Evolutionary conservation across 176 grass and related monocot genomes (phyloP), one percentile per base, ranked within the genome.

Genomic region (Phragmites australis): DNA sequence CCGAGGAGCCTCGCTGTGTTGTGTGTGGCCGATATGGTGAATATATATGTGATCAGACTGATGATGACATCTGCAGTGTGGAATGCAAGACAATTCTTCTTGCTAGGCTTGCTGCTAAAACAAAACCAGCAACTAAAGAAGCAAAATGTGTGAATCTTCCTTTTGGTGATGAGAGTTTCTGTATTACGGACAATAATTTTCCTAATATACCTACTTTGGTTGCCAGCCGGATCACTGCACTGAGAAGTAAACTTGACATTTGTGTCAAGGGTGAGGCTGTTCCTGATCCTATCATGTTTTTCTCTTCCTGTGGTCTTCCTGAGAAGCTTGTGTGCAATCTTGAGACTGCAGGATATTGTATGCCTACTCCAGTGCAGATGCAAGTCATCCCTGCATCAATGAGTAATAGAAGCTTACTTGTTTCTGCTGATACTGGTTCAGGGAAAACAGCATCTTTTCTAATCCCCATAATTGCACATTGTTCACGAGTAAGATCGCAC

Each of bases 391-490:
- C 96, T 91, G 83, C 90, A 54, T 83, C 96, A 84, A 77, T 99
- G 31, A 78, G 59, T 57, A 76, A 85, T 26, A 93, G 87, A 86
- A 93, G 86, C 86, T 67, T 93, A 82, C 92, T 95, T 87, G 96
- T 99, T 65, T 93, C 96, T 75, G 88, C 92, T 64, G 84, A 89
- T 50, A 95, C 92, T 88, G 88, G 88, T 80, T 95, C 90, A 51
- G 88, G 96, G 37, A 99, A 95, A 86, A 95, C 92, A 44, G 88
- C 82, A 82, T 91, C 88, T 79, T 99, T 84, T 95, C 90, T 99
- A 60, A 80, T 91, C 83, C 92, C 92, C 26, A 89, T 93, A 81
- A 89, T 99, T 85, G 81, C 90, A 68, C 70, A 80, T 82, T 93
- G 90, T 71, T 88, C 70, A 29, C 47, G 29, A 52, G 60, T 75